A percentile compares a stretch with the other conserved stretches of the same genome.
Conservation (phyloP, 306 rosid genomes). For the Cicer cuneatum region DNA sequence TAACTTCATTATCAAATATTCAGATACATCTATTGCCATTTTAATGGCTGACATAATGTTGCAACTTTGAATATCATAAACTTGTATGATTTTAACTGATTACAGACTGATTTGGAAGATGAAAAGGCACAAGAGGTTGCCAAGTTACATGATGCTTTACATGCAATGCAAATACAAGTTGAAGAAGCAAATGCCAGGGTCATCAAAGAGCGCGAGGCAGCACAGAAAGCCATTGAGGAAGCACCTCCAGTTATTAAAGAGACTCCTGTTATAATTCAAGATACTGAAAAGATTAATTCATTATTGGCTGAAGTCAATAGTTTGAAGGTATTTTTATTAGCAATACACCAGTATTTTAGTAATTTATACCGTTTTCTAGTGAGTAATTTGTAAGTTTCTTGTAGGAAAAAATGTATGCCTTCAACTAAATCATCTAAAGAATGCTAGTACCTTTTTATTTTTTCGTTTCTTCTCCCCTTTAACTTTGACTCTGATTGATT, state of each 20-base stretch:
- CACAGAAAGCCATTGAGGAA: conserved; percentile 87
- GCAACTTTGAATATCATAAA: conserved; percentile 28
- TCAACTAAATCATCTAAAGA: conserved; percentile 11
- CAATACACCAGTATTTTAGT: neutral
- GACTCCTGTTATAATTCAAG: conserved; percentile 92
- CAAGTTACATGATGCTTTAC: conserved; percentile 79
- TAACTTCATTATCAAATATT: conserved; percentile 50
- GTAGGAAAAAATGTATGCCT: conserved; percentile 14
- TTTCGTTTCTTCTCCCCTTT: conserved; percentile 2
- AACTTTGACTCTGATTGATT: conserved; percentile 38
- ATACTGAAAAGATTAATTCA: conserved; percentile 85
- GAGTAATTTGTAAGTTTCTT: conserved; percentile 19
- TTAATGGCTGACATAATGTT: conserved; percentile 29
- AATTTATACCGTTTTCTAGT: conserved; percentile 31
- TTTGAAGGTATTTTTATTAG: conserved; percentile 69
- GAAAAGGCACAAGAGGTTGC: conserved; percentile 85
- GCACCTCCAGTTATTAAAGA: conserved; percentile 99
- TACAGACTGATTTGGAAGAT: conserved; percentile 96
- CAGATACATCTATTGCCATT: conserved; percentile 35
- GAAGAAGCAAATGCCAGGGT: conserved; percentile 90
- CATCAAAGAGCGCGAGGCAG: conserved; percentile 83
- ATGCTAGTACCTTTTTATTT: conserved; percentile 14
- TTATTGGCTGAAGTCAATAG: conserved; percentile 77
- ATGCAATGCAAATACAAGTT: conserved; percentile 80
- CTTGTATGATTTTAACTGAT: conserved; percentile 40